Evolutionary conservation across 2,329 filamentous ascomycete genomes (phyloP).

Genomic region (Drechmeria coniospora): DNA sequence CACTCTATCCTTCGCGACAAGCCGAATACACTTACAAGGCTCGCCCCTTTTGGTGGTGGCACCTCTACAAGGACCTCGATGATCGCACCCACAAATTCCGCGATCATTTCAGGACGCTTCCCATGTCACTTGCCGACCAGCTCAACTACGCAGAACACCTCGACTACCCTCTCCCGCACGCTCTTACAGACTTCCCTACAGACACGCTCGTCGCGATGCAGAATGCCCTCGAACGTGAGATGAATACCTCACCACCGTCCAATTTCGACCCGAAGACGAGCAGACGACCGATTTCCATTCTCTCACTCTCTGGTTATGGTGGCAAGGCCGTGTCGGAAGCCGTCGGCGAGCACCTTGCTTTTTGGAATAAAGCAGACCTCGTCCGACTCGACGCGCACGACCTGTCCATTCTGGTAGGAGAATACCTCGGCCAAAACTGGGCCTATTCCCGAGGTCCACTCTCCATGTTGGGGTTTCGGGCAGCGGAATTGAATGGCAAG

Average conservation of each 20-base stretch:
- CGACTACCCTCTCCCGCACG: conserved; percentile 17
- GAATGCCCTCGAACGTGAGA: conserved; percentile 13
- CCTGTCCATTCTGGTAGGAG: conserved; percentile 52
- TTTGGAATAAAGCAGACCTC: conserved; percentile 47
- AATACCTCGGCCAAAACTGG: conserved; percentile 51
- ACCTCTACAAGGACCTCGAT: conserved; percentile 20
- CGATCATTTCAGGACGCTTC: conserved; percentile 13
- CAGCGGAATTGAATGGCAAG: conserved; percentile 38
- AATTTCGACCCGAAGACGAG: conserved; percentile 16
- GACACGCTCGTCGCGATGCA: conserved; percentile 17
- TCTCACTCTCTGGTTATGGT: conserved; percentile 22
- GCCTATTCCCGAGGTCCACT: conserved; percentile 30
- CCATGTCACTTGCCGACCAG: conserved; percentile 12
- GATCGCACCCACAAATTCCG: conserved; percentile 12
- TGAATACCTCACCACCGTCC: conserved; percentile 12
- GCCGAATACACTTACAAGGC: conserved; percentile 18
- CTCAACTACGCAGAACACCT: conserved; percentile 16
- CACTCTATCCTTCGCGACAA: conserved; percentile 17
- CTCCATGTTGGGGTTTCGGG: conserved; percentile 40
- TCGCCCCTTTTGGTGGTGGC: conserved; percentile 26
- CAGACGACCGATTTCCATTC: conserved; percentile 22
- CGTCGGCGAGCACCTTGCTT: conserved; percentile 48
- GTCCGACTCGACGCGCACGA: conserved; percentile 54
- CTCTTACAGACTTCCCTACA: conserved; percentile 18
- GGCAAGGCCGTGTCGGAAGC: conserved; percentile 22